Percentiles rank a stretch among this genome's conserved stretches.
These are phyloP conservation scores for Skeletonema menzelii DNA, from an alignment of 108 stramenopile species.

Conservation along the genomic window DNA sequence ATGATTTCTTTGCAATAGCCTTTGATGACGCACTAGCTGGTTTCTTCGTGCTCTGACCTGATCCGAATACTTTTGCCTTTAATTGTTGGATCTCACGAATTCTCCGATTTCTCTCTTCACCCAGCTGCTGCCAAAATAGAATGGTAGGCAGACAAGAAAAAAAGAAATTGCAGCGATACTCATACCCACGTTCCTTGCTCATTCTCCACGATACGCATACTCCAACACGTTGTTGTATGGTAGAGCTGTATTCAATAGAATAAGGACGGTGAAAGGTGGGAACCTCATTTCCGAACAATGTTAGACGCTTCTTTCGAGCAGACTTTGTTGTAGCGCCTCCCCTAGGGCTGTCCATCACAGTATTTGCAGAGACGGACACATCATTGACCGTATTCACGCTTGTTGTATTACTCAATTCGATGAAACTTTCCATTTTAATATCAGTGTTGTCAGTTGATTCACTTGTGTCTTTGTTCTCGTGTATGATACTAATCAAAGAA, in stretches of 20 bases:
- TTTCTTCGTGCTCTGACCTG: neutral
- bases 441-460: slow-evolving; percentile 10
- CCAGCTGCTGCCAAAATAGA: slow-evolving; percentile 36
- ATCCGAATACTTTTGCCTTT: neutral
- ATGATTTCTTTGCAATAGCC: neutral
- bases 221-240: slow-evolving; percentile 66
- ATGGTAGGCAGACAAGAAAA: slow-evolving; percentile 68
- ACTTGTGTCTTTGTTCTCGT: neutral
- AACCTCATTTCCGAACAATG: slow-evolving; percentile 37
- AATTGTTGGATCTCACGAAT: neutral
- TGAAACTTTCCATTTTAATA: slow-evolving; percentile 3
- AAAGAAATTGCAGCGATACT: slow-evolving; percentile 60
- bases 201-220: slow-evolving; percentile 60
- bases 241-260: slow-evolving; percentile 48
- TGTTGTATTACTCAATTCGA: slow-evolving; percentile 18
- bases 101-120: slow-evolving; percentile 12
- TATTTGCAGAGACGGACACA: slow-evolving; percentile 14
- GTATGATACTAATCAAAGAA: neutral
- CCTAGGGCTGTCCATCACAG: slow-evolving; percentile 28
- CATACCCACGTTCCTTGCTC: slow-evolving; percentile 55
- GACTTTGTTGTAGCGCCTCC: slow-evolving; percentile 23
- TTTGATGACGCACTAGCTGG: slow-evolving; percentile 3
- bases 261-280: slow-evolving; percentile 40
- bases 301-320: slow-evolving; percentile 16
- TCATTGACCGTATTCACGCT: slow-evolving; percentile 6